Conservation (phyloP, 164 flowering plant genomes). For the Vitis riparia region DNA sequence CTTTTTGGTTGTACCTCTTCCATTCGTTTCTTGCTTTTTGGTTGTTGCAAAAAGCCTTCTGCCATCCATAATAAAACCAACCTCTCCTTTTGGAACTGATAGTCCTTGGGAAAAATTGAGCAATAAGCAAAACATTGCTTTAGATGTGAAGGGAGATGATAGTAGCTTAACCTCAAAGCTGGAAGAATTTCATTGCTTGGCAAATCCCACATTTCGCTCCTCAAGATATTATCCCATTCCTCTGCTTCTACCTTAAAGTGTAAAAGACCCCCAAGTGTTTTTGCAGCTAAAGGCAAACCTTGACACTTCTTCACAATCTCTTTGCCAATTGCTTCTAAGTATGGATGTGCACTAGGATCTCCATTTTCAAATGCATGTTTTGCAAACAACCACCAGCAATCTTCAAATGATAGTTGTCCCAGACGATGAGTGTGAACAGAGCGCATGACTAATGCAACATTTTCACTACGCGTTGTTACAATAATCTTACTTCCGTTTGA, state of each 20-base stretch:
- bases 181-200: background rate
- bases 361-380: slow-evolving; percentile 4
- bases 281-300: slow-evolving; percentile 15
- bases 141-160: slow-evolving; percentile 24
- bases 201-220: slow-evolving; percentile 11
- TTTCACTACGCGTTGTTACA: slow-evolving; percentile 5
- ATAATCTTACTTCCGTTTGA: slow-evolving; percentile 5
- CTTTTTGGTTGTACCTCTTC: no score
- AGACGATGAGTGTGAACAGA: background rate
- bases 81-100: no score
- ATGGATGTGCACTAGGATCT: background rate
- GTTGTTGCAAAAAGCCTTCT: no score
- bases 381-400: background rate
- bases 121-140: slow-evolving; percentile 13
- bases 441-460: background rate
- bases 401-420: background rate
- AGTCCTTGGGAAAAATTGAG: no score
- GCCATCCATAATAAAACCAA: no score
- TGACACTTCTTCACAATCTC: slow-evolving; percentile 9
- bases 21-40: no score
- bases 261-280: slow-evolving; percentile 9
- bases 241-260: background rate
- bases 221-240: background rate
- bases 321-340: slow-evolving; percentile 3
- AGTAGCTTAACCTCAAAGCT: slow-evolving; percentile 18